Base-by-base conservation (phyloP, 345 rosid genomes). In the Eucalyptus cloeziana region DNA sequence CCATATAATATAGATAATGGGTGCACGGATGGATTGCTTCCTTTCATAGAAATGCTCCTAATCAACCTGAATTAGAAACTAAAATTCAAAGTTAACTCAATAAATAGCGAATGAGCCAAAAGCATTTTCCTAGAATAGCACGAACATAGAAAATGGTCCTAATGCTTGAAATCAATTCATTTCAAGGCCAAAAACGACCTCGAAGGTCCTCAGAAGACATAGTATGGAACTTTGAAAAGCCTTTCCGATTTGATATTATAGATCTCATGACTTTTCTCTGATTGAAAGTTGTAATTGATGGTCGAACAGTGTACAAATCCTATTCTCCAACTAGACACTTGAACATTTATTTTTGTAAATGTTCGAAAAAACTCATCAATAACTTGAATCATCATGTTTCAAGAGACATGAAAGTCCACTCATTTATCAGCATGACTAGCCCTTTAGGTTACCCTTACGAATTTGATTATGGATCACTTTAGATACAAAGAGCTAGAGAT, bases 151-250 rank as follows among this genome's bases (percentile, higher is more conserved):
- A 33, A 71, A 37, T 10, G 44, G 81, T 19, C 81, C 45, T 10
- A 40, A 37, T 10, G 22, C 25, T 10, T 37, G 25, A 19, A 21
- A 37, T 10, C 3, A 13, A 71, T 71, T 6, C 0, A 37, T 71
- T 37, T 37, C 4, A 4, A 71, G 27, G 25, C 14, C 27, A 2
- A 37, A 19, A 71, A 71, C 22, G 0, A 21, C 3, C 81, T 3
- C 14, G 0, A 37, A 0, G 14, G 45, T 33, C 7, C 25, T 11
- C 8, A 0, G 8, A 22, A 24, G 1, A 37, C 3, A 71, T 71
- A 21, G 11, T 37, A 19, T 37, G 2, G 4, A 33, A 37, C 3
- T 27, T 11, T 12, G 4, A 3, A 37, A 21, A 40, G 40, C 27
- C 27, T 37, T 37, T 37, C 8, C 2, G 0, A 40, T 10, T 71